Base-by-base conservation (phyloP, 2,329 filamentous ascomycete species). In the Chrysoporthe cubensis region DNA sequence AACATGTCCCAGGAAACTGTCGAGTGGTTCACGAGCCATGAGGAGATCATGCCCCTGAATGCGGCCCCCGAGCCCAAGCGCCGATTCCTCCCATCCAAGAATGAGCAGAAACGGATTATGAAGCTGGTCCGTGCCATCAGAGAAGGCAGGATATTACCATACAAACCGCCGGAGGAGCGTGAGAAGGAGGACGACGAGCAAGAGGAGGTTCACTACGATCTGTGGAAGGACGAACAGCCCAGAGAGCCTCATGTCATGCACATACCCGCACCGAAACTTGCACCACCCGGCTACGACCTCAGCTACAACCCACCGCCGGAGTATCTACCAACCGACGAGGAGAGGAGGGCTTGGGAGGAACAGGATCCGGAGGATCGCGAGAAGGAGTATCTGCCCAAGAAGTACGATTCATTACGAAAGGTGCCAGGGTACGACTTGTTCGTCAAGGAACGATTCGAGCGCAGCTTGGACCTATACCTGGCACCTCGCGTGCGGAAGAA, bases 241-340 rank as follows among this genome's bases (percentile, higher is more conserved):
- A 87, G 91, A 73, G 88, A 91, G 44, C 91, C 94, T 70, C 92
- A 98, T 78, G 84, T 91, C 46, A 98, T 98, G 94, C 93, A 97
- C 75, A 91, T 98, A 65, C 92, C 96, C 18, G 95, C 96, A 1
- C 96, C 96, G 5, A 99, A 99, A 78, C 85, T 96, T 62, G 90
- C 95, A 40, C 95, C 96, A 48, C 96, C 96, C 40, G 94, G 94
- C 64, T 97, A 97, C 78, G 94, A 97, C 75, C 88, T 97, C 62
- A 97, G 93, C 76, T 98, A 99, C 78, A 97, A 98, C 79, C 96
- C 96, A 34, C 96, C 96, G 62, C 88, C 91, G 4, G 96, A 99
- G 81, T 99, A 98, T 77, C 83, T 99, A 2, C 96, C 95, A 1
- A 91, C 92, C 65, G 88, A 91, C 75, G 89, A 92, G 50, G 96